phyloP scores from a whole-genome alignment of 1,284 basidiomycete genomes.

The Malassezia sp. region DNA sequence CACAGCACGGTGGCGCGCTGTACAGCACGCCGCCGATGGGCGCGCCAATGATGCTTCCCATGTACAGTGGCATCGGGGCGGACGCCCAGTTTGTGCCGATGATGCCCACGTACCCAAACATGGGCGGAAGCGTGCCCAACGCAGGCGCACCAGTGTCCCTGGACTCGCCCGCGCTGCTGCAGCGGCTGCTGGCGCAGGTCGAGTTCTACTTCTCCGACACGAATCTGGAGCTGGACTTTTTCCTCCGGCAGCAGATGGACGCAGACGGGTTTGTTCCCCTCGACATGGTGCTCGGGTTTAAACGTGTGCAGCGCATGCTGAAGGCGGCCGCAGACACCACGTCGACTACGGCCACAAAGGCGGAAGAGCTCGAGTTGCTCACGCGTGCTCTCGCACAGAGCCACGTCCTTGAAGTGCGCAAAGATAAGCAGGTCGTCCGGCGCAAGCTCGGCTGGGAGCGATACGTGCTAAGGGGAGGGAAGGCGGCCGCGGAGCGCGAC shows the following conservation, averaged over 20 bases:
- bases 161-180: conserved; percentile 15
- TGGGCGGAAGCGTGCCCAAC: no score
- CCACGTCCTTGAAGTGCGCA: conserved; percentile 25
- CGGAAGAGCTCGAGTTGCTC: conserved; percentile 1
- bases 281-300: conserved; percentile 27
- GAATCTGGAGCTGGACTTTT: conserved; percentile 38
- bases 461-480: conserved; percentile 16
- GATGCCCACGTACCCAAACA: no score
- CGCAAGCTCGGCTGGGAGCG: conserved; percentile 25
- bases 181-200: conserved; percentile 30
- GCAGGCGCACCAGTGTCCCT: no score
- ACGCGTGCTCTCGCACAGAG: conserved; percentile 23
- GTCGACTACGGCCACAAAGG: background rate
- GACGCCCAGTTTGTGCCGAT: no score
- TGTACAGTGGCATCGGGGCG: no score
- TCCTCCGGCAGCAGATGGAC: conserved; percentile 37
- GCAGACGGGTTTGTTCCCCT: conserved; percentile 31
- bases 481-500: no score
- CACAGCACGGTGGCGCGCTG: no score
- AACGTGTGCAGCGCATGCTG: conserved; percentile 22
- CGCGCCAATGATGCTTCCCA: no score
- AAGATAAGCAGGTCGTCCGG: conserved; percentile 18
- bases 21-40: no score
- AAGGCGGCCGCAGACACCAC: background rate
- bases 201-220: conserved; percentile 42